Evolutionary conservation across 2,329 filamentous ascomycete species (phyloP), one percentile per base, ranked within the genome.

Genomic region (Fusarium chaquense): DNA sequence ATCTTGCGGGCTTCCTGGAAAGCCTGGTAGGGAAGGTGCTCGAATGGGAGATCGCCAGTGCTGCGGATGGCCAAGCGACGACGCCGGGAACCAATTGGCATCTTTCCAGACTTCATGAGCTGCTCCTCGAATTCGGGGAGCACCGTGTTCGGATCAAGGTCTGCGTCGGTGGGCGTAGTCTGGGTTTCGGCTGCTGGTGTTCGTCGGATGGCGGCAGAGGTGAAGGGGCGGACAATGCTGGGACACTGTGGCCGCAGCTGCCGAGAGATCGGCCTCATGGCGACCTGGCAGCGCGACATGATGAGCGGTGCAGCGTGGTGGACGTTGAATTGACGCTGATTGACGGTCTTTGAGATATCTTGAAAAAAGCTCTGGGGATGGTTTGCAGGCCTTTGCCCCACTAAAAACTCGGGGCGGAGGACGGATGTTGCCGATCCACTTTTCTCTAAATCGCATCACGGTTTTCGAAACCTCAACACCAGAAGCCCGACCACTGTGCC

Each of bases 1-100:
- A 98, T 82, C 78, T 93, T 93, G 68, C 94, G 89, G 41, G 96
- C 96, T 83, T 98, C 94, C 82, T 99, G 96, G 83, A 98, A 99
- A 81, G 93, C 96, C 85, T 98, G 95, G 83, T 97, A 99, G 20
- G 96, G 96, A 72, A 99, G 84, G 78, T 95, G 92, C 83, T 97
- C 93, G 78, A 99, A 98, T 28, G 94, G 93, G 51, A 97, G 83
- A 75, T 91, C 87, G 67, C 86, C 82, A 38, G 83, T 87, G 74
- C 83, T 87, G 75, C 86, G 89, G 65, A 94, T 80, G 30, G 92
- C 92, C 30, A 89, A 88, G 78, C 95, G 91, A 68, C 94, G 91
- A 84, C 94, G 89, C 73, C 94, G 90, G 46, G 94, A 97, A 52
- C 94, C 94, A 74, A 97, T 84, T 54, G 93, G 93, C 66, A 88